Percentiles rank a stretch among this genome's conserved stretches.
Conservation (phyloP, 75 land plant species). For the Pinus albicaulis region DNA sequence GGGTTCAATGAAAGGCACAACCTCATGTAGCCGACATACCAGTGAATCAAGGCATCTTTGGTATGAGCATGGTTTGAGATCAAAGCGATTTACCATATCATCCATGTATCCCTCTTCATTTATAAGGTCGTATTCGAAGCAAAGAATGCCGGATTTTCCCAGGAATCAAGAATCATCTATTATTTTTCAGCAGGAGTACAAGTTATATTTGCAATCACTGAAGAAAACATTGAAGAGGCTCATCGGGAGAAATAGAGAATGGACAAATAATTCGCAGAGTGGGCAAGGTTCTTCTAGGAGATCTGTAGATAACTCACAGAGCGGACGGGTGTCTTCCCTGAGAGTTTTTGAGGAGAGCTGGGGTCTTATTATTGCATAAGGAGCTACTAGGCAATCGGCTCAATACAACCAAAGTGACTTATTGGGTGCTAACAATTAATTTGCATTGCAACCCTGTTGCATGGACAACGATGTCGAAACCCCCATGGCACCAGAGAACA, state of each 20-base stretch:
- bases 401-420: too few relatives aligned
- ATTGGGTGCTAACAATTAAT: too few relatives aligned
- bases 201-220: not conserved
- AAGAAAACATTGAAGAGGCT: not conserved
- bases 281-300: not conserved
- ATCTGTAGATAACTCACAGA: not conserved
- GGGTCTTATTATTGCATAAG: too few relatives aligned
- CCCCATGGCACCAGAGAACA: too few relatives aligned
- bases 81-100: not conserved
- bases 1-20: not conserved
- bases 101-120: not conserved
- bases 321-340: not conserved
- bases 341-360: too few relatives aligned
- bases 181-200: not conserved
- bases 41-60: too few relatives aligned
- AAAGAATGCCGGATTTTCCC: not conserved
- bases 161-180: not conserved
- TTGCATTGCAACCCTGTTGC: too few relatives aligned
- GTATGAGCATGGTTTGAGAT: not conserved
- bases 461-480: too few relatives aligned
- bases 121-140: not conserved
- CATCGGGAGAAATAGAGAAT: not conserved
- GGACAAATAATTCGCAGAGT: not conserved
- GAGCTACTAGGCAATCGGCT: too few relatives aligned
- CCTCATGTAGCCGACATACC: not conserved